Conservation (phyloP, 139 green algal genomes). For the Tetraselmis chui region DNA sequence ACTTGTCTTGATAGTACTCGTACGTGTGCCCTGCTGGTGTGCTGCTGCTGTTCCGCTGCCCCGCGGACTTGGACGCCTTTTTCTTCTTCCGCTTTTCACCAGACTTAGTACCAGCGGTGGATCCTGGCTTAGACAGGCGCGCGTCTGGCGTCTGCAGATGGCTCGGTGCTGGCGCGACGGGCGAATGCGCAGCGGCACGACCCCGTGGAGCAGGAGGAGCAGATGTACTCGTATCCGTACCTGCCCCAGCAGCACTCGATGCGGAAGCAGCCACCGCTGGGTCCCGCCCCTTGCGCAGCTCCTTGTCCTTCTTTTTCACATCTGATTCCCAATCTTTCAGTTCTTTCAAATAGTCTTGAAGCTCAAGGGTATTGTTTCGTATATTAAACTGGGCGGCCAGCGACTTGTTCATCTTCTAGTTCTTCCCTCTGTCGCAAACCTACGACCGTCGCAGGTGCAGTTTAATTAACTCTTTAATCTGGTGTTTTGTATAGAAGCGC, state of each 20-base stretch:
- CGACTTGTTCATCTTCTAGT: neutral
- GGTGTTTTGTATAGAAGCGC: too few relatives aligned
- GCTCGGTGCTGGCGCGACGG: conserved; percentile 20
- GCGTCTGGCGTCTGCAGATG: conserved; percentile 21
- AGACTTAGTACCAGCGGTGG: neutral
- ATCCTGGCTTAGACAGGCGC: neutral
- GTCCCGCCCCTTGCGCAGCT: neutral
- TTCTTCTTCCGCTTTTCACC: conserved; percentile 2
- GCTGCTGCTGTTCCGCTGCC: too few relatives aligned
- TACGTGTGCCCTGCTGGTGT: conserved; percentile 59
- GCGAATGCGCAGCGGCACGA: neutral
- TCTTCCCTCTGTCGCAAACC: too few relatives aligned
- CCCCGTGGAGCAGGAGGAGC: neutral
- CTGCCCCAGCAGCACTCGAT: too few relatives aligned
- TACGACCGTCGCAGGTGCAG: too few relatives aligned
- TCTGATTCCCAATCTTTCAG: conserved; percentile 47
- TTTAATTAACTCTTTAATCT: too few relatives aligned
- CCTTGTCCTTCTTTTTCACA: conserved; percentile 38
- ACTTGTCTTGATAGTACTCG: conserved; percentile 47
- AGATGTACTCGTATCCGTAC: too few relatives aligned
- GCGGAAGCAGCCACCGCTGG: neutral
- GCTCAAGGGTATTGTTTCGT: conserved; percentile 47
- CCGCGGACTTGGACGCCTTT: neutral
- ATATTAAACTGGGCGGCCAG: conserved; percentile 49
- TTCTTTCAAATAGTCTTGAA: conserved; percentile 56